Base-by-base conservation (phyloP, 805 yeast genomes). In the Zygosaccharomyces bisporus region DNA sequence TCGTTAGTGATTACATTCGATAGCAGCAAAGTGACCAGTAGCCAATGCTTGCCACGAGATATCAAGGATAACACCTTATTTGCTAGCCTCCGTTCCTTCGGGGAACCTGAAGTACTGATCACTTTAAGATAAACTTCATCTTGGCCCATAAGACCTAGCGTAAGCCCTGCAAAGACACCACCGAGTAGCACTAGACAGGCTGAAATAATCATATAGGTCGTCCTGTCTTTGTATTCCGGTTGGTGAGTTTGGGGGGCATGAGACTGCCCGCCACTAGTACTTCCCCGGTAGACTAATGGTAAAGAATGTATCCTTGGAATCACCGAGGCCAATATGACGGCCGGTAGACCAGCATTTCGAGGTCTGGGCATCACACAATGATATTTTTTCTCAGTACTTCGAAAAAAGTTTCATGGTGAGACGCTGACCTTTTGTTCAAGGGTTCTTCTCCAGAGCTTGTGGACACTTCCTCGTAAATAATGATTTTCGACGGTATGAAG, bases 81-180 rank as follows among this genome's bases (percentile, higher is more conserved):
- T 9, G 97, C 93, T 52, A 80, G 74, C 41, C 68, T 73, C 29
- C 83, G 76, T 63, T 91, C 97, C 4, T 60, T 53, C 1, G 73
- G 63, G 10, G 83, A 81, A n/a, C 99, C 98, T n/a, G 89, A 79
- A 36, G 84, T 79, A 43, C 89, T 81, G 49, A 91, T 83, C 9
- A 91, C 99, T 65, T 87, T 91, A 49, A 91, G 73, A 57, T 90
- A 87, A 18, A 91, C 91, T 65, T 91, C 98, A 64, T 91, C 98
- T 66, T 91, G 98, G 54, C 98, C 98, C 99, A 91, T 91, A 8
- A 91, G 75, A 2, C 93, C 98, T 39, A 91, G 71, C n/a, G 99
- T 93, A 34, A 91, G 73, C 6, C 95, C 95, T 4, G 95, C 95
- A 72, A 87, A 87, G n/a, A 85, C 81, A 53, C 95, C 95, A 46